Conservation (phyloP, 768 basidiomycete species). For the Boletus patriciae region DNA sequence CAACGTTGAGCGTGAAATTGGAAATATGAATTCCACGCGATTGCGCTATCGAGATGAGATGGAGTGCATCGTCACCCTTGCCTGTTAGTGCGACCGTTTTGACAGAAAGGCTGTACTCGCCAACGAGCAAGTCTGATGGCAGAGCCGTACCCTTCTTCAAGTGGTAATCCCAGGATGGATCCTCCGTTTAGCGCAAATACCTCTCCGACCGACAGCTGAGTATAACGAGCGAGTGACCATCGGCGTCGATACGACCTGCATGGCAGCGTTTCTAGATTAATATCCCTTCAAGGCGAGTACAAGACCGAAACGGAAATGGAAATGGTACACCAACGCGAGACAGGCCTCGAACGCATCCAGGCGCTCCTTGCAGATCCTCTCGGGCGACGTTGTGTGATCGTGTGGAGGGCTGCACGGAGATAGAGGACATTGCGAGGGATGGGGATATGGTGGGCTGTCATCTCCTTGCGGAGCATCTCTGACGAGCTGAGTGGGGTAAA, state of each 20-base stretch:
- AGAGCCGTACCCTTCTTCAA: neutral
- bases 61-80: conserved; percentile 42
- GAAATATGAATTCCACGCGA: conserved; percentile 34
- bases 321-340: conserved; percentile 39
- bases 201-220: conserved; percentile 30
- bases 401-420: conserved; percentile 37
- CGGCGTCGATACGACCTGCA: conserved; percentile 35
- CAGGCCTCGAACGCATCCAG: conserved; percentile 38
- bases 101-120: conserved; percentile 41
- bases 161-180: conserved; percentile 12
- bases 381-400: conserved; percentile 24
- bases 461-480: conserved; percentile 38
- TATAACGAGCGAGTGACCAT: conserved; percentile 50
- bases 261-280: conserved; percentile 11
- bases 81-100: conserved; percentile 41
- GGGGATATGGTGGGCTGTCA: conserved; percentile 37
- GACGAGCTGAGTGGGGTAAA: conserved; percentile 28
- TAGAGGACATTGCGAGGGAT: conserved; percentile 41
- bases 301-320: conserved; percentile 46
- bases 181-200: conserved; percentile 39
- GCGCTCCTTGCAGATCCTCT: conserved; percentile 20
- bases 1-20: conserved; percentile 36
- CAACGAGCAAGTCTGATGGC: conserved; percentile 11
- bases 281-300: conserved; percentile 51
- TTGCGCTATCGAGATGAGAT: conserved; percentile 41